Evolutionary conservation across 306 rosid species (phyloP).

Genomic region (Mucuna pruriens): DNA sequence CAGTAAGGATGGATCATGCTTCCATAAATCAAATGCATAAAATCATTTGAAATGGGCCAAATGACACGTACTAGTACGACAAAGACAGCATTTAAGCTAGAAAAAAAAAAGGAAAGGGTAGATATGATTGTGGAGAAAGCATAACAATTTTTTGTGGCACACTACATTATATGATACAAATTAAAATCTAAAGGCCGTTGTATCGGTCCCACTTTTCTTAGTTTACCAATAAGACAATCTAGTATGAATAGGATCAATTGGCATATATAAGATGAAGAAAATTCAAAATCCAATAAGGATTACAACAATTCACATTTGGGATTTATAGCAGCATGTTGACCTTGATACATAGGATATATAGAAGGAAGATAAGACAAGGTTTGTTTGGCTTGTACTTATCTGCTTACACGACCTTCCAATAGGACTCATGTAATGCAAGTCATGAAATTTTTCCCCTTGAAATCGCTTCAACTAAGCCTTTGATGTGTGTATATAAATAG

Average conservation of each 20-base stretch:
- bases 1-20: not conserved
- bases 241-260: slow-evolving; percentile 10
- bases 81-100: slow-evolving; percentile 18
- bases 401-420: slow-evolving; percentile 40
- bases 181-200: not conserved
- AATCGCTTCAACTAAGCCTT: not conserved
- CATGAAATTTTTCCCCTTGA: not conserved
- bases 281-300: not conserved
- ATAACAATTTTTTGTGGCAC: slow-evolving; percentile 22
- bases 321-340: not conserved
- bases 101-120: not conserved
- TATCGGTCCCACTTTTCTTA: not conserved
- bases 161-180: not conserved
- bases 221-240: slow-evolving; percentile 10
- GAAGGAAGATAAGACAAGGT: slow-evolving; percentile 9
- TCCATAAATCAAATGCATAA: not conserved
- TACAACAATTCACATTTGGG: not conserved
- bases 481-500: slow-evolving; percentile 3
- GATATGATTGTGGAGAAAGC: slow-evolving; percentile 24
- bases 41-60: not conserved
- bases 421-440: not conserved
- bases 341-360: not conserved
- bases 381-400: not conserved
- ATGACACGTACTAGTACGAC: slow-evolving; percentile 9
- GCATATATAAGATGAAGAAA: not conserved